phyloP scores from a whole-genome alignment of 2,329 filamentous ascomycete species.

The Cladosporium cucumerinum region DNA sequence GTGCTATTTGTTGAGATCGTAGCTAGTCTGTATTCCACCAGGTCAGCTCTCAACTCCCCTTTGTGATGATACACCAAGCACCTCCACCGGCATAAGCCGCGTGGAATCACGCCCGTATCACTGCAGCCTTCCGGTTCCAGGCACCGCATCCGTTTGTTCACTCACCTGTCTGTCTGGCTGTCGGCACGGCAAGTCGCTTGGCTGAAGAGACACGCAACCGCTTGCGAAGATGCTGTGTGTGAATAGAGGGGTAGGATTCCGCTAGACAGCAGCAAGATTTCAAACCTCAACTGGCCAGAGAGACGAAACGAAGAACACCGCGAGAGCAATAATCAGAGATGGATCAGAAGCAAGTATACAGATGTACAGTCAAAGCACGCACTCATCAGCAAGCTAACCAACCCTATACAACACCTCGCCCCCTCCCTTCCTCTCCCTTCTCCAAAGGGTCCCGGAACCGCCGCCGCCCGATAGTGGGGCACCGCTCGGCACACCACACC shows the following conservation, averaged over 20 bases:
- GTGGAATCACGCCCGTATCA: conserved; percentile 3
- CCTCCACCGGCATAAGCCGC: background rate
- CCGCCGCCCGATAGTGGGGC: conserved; percentile 15
- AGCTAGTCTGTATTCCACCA: background rate
- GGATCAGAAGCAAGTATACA: background rate
- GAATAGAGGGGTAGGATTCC: background rate
- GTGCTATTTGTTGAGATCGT: background rate
- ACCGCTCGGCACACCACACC: background rate
- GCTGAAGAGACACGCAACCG: background rate
- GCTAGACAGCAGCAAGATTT: background rate
- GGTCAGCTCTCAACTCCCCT: conserved; percentile 10
- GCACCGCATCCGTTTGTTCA: background rate
- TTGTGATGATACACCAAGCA: background rate
- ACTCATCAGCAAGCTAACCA: background rate
- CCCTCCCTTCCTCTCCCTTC: conserved; percentile 5
- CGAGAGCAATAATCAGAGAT: background rate
- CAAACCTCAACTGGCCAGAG: background rate
- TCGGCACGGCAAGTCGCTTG: background rate
- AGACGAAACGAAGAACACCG: background rate
- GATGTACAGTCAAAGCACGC: background rate
- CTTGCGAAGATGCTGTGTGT: background rate
- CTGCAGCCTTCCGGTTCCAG: background rate
- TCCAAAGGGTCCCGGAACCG: conserved; percentile 8
- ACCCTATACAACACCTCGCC: background rate
- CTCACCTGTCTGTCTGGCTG: conserved; percentile 4